Conservation (phyloP, 345 rosid species). For the Citrus maxima region DNA sequence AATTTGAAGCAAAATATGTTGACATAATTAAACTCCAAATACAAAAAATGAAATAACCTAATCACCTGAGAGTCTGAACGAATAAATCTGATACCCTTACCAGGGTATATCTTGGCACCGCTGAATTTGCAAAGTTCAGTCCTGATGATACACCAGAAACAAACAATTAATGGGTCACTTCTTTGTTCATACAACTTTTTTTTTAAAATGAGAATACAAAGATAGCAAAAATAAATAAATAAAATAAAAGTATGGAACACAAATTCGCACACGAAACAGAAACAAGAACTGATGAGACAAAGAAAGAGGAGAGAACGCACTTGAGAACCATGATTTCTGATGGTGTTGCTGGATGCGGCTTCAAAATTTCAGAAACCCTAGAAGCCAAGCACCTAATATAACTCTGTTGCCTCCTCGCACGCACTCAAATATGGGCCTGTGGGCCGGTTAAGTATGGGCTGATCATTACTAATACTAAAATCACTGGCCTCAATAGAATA, state of each 20-base stretch:
- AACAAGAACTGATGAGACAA: background rate
- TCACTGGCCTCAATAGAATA: too few relatives aligned
- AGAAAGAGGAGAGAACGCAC: conserved; percentile 14
- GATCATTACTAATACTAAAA: too few relatives aligned
- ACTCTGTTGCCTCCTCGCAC: background rate
- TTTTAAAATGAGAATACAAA: too few relatives aligned
- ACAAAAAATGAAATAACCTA: too few relatives aligned
- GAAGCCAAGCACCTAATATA: background rate
- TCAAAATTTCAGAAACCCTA: conserved; percentile 20
- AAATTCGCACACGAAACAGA: background rate
- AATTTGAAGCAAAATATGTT: too few relatives aligned
- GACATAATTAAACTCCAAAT: too few relatives aligned
- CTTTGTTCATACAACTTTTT: too few relatives aligned
- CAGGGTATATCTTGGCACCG: conserved; percentile 72
- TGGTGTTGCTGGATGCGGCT: conserved; percentile 1
- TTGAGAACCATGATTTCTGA: conserved; percentile 45
- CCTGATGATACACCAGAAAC: conserved; percentile 19
- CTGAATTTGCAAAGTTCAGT: conserved; percentile 76
- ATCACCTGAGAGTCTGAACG: conserved; percentile 73
- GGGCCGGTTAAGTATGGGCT: background rate
- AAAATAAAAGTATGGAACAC: background rate
- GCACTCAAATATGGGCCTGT: background rate
- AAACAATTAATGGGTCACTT: background rate
- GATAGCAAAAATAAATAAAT: too few relatives aligned
- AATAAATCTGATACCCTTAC: conserved; percentile 66